Evolutionary conservation across 768 basidiomycete species (phyloP).

Genomic region (Asterophora parasitica): DNA sequence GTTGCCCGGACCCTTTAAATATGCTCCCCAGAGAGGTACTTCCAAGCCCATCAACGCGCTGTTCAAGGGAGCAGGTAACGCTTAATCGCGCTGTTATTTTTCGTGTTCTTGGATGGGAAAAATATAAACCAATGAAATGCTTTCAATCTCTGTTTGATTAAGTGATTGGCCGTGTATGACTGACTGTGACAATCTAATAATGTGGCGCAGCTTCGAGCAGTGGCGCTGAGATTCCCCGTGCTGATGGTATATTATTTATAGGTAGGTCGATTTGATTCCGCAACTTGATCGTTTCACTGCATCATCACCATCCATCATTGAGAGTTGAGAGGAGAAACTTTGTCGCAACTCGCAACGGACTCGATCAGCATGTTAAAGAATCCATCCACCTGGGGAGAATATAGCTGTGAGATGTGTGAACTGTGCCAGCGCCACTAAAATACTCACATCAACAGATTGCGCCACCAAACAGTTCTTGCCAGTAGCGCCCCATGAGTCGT

Average conservation of each 20-base stretch:
- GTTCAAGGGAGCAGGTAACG: conserved; percentile 24
- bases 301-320: background rate
- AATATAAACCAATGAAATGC: background rate
- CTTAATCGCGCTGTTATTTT: conserved; percentile 7
- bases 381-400: conserved; percentile 40
- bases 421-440: background rate
- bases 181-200: too few relatives aligned
- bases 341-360: conserved; percentile 54
- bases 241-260: too few relatives aligned
- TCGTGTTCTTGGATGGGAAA: background rate
- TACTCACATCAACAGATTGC: conserved; percentile 59
- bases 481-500: conserved; percentile 64
- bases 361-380: conserved; percentile 67
- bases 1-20: background rate
- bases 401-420: background rate
- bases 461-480: conserved; percentile 78
- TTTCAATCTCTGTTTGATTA: too few relatives aligned
- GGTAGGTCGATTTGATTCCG: too few relatives aligned
- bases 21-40: background rate
- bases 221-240: too few relatives aligned
- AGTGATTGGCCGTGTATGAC: too few relatives aligned
- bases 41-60: conserved; percentile 33
- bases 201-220: too few relatives aligned
- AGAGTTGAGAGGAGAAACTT: conserved; percentile 54
- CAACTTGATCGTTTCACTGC: too few relatives aligned